Conservation (phyloP, 768 basidiomycete genomes). For the Serendipita sp. region DNA sequence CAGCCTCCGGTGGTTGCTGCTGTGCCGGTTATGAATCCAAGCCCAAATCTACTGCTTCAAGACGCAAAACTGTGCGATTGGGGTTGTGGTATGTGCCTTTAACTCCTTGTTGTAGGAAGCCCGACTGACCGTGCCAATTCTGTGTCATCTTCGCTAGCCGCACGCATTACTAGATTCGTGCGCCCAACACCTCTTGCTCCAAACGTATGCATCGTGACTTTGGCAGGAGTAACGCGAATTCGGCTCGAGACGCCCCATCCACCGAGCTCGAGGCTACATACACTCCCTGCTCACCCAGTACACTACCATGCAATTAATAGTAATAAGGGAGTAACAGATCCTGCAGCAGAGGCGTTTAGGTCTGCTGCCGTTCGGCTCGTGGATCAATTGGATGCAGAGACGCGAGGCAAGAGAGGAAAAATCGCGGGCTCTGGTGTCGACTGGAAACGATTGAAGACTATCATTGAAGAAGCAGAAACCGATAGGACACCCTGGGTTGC, state of each 20-base stretch:
- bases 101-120: background rate
- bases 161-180: slow-evolving; percentile 54
- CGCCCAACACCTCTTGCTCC: slow-evolving; percentile 38
- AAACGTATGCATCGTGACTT: slow-evolving; percentile 52
- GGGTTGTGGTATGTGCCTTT: slow-evolving; percentile 13
- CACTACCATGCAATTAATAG: slow-evolving; percentile 21
- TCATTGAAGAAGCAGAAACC: slow-evolving; percentile 58
- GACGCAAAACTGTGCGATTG: slow-evolving; percentile 9
- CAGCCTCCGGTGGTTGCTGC: slow-evolving; percentile 51
- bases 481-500: slow-evolving; percentile 58
- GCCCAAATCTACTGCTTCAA: slow-evolving; percentile 10
- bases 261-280: slow-evolving; percentile 18
- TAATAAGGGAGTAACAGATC: slow-evolving; percentile 30
- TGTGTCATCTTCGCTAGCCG: slow-evolving; percentile 29
- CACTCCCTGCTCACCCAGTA: slow-evolving; percentile 32
- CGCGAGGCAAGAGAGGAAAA: slow-evolving; percentile 27
- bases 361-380: slow-evolving; percentile 48
- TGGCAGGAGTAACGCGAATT: slow-evolving; percentile 57
- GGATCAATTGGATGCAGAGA: slow-evolving; percentile 33
- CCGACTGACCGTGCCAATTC: background rate
- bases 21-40: slow-evolving; percentile 32
- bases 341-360: slow-evolving; percentile 52
- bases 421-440: slow-evolving; percentile 37
- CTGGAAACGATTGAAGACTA: slow-evolving; percentile 49
- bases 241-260: slow-evolving; percentile 32